These are phyloP conservation scores for Rhododendron ovatum DNA, from an alignment of 148 eudicot genomes.

Conservation along the genomic window DNA sequence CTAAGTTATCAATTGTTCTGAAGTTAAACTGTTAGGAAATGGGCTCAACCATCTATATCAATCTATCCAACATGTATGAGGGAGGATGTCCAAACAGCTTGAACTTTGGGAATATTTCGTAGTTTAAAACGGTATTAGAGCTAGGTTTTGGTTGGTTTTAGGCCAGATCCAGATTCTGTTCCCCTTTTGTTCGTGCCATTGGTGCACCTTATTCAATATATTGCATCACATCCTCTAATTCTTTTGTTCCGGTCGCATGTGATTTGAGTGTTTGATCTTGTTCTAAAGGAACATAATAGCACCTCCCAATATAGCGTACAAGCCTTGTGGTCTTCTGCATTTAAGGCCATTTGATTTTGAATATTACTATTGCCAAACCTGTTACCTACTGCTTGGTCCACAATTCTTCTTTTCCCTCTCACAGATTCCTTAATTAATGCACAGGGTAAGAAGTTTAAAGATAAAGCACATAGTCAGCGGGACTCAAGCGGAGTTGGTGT, in stretches of 20 bases:
- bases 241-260: background rate
- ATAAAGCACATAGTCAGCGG: constrained; percentile 68
- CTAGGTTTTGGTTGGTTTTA: background rate
- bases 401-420: background rate
- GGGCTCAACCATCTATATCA: background rate
- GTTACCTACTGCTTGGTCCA: background rate
- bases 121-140: background rate
- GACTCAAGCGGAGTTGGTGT: constrained; percentile 45
- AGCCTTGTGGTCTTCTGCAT: background rate
- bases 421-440: constrained; percentile 4
- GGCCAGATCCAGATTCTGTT: background rate
- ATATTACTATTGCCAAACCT: background rate
- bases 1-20: background rate
- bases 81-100: background rate
- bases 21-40: background rate
- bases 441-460: constrained; percentile 97
- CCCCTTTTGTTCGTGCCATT: background rate
- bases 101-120: background rate
- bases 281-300: background rate
- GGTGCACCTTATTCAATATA: background rate
- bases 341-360: background rate
- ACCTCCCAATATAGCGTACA: background rate
- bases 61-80: background rate
- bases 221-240: background rate
- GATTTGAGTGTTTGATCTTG: background rate